These are phyloP conservation scores for Hanseniaspora taiwanica DNA, from an alignment of 805 yeast genomes.

Conservation along the genomic window DNA sequence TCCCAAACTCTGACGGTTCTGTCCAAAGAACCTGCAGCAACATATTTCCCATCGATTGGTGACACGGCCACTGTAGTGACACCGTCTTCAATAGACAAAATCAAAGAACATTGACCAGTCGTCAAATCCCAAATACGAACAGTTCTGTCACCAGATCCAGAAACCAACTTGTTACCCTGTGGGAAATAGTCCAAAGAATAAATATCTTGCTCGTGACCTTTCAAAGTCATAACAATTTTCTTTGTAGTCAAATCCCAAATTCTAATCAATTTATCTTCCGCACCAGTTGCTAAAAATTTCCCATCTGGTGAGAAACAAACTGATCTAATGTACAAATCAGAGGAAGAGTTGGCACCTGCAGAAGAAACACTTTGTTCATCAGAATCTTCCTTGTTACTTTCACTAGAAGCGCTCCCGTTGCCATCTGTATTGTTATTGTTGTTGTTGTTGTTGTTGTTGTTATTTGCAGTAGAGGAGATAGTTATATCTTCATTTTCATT, in stretches of 20 bases:
- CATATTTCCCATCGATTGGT: conserved; percentile 74
- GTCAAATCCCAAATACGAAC: conserved; percentile 93
- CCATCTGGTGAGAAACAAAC: conserved; percentile 96
- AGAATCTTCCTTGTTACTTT: conserved; percentile 6
- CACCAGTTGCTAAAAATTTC: conserved; percentile 86
- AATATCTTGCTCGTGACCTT: conserved; percentile 96
- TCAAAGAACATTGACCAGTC: conserved; percentile 77
- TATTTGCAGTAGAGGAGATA: conserved; percentile 30
- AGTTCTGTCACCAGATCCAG: conserved; percentile 94
- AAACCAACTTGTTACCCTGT: conserved; percentile 81
- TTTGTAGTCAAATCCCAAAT: conserved; percentile 89
- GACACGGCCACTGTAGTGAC: conserved; percentile 96
- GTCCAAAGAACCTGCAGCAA: conserved; percentile 95
- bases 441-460: conserved; percentile 4
- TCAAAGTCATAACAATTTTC: conserved; percentile 71
- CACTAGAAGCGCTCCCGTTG: not conserved
- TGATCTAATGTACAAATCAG: conserved; percentile 85
- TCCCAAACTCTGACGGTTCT: conserved; percentile 96
- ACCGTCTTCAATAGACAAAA: conserved; percentile 89
- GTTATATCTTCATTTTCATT: conserved; percentile 24
- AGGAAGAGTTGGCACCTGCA: conserved; percentile 33
- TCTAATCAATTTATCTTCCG: conserved; percentile 79
- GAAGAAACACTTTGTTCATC: conserved; percentile 29
- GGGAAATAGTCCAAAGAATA: conserved; percentile 92
- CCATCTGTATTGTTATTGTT: not conserved